phyloP scores from a whole-genome alignment of 176 grass and related monocot genomes.

The Otatea glauca region DNA sequence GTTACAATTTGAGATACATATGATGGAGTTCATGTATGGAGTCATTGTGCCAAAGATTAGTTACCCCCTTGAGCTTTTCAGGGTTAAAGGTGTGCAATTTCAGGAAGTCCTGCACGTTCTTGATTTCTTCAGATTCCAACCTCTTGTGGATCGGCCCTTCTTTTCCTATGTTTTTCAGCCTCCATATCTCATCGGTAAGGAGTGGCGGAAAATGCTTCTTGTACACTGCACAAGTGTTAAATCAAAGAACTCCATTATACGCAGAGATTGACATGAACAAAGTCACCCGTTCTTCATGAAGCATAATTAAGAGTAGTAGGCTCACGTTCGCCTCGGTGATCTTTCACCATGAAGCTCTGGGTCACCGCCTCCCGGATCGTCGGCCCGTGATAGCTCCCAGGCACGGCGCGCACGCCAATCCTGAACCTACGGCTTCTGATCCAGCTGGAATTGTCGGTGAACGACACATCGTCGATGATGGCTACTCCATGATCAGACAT shows the following conservation, averaged over 20 bases:
- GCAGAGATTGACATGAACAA: not conserved
- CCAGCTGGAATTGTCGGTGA: slow-evolving; percentile 61
- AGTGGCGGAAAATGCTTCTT: slow-evolving; percentile 44
- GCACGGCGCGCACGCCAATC: slow-evolving; percentile 23
- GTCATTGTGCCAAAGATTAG: not conserved
- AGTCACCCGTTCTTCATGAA: not conserved
- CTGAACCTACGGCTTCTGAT: slow-evolving; percentile 40
- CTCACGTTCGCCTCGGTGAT: slow-evolving; percentile 55
- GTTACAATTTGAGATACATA: not conserved
- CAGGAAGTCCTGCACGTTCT: slow-evolving; percentile 47
- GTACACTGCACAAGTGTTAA: slow-evolving; percentile 14
- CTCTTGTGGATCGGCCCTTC: slow-evolving; percentile 39
- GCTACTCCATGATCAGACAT: slow-evolving; percentile 20
- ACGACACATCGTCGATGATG: not conserved
- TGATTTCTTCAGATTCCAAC: slow-evolving; percentile 32
- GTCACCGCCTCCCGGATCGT: slow-evolving; percentile 48
- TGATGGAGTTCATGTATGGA: not conserved
- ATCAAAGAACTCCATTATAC: not conserved
- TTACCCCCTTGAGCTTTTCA: not conserved
- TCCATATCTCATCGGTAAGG: slow-evolving; percentile 44
- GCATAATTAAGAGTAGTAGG: not conserved
- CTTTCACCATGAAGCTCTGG: slow-evolving; percentile 51
- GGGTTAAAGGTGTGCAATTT: slow-evolving; percentile 21
- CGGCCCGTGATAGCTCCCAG: not conserved
- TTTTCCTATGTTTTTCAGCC: slow-evolving; percentile 46